Base-by-base conservation (phyloP, 192 early-diverging fungal species). In the Backusella tarrabulga region DNA sequence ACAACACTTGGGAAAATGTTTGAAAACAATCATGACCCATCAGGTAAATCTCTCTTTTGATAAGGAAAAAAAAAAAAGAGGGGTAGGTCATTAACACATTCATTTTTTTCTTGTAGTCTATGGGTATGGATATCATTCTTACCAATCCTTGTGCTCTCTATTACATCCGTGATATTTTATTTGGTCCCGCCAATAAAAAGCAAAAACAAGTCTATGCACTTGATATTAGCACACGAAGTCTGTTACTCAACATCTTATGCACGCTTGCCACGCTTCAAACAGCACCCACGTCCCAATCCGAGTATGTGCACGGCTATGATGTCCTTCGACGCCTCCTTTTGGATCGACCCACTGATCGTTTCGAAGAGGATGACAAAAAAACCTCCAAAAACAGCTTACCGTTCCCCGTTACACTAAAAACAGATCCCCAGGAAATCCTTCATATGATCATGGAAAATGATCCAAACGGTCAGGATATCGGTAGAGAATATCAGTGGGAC, bases 11-110 rank as follows among this genome's bases (percentile, higher is more conserved):
- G 76, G 71, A 17, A 77, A 78, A 69, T 84, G 83, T 71, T 75
- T 84, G 40, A 80, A 78, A 69, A 77, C 79, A 14, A 67, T 84
- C 23, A 84, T 80, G 73, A 78, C 78, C 0, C 83, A 84, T 29
- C 76, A 84, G 77, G 82, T 83, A 77, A 52, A n/a, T 17, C n/a
- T 15, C 17, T n/a, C 54, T 4, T 38, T 50, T 73, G 46, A 46
- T 46, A 74, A 32, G 38, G 9, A 1, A 21, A 80, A 36, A 63
- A 29, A 29, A 32, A 23, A 68, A 15, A 69, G 17, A 67, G 32
- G 32, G 32, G 1, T 34, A 19, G 11, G 34, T 0, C 23, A 38
- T 69, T 54, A 17, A 34, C 38, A 40, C 7, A 11, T 40, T 23
- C 17, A 44, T 6, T 52, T 77, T 50, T 15, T 67, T 74, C 63